phyloP scores from a whole-genome alignment of 2,329 filamentous ascomycete genomes.

The Colletotrichum higginsianum region DNA sequence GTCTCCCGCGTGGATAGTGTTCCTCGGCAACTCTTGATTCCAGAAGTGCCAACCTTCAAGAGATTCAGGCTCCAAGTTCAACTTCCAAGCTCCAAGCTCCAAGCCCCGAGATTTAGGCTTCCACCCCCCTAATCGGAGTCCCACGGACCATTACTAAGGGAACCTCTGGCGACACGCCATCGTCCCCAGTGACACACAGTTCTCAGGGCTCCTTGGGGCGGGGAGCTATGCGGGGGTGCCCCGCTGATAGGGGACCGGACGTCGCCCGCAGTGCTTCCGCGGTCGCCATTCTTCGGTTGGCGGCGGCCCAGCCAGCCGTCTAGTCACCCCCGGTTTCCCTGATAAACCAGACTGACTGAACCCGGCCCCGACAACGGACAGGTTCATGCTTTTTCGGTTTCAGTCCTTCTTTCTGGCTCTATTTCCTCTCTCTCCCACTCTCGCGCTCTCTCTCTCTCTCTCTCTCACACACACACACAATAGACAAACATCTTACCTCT shows the following conservation, averaged over 20 bases:
- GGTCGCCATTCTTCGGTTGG: slow-evolving; percentile 31
- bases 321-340: slow-evolving; percentile 15
- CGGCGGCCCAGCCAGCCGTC: slow-evolving; percentile 41
- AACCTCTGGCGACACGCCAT: slow-evolving; percentile 2
- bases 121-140: slow-evolving; percentile 14
- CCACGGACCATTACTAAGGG: slow-evolving; percentile 5
- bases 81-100: background rate
- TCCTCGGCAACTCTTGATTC: too few relatives aligned
- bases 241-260: slow-evolving; percentile 31
- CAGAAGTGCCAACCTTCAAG: too few relatives aligned
- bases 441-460: background rate
- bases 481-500: background rate
- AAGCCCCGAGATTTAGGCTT: background rate
- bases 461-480: too few relatives aligned
- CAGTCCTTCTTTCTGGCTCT: background rate
- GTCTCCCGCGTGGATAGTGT: too few relatives aligned
- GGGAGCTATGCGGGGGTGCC: slow-evolving; percentile 25
- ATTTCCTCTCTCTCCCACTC: background rate
- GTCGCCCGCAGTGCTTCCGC: slow-evolving; percentile 40
- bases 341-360: background rate
- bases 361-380: slow-evolving; percentile 16
- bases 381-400: slow-evolving; percentile 11
- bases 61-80: too few relatives aligned
- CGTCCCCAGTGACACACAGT: background rate
- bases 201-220: background rate